A percentile compares a stretch with the other conserved stretches of the same genome.
These are phyloP conservation scores for Rhytidiadelphus loreus DNA, from an alignment of 225 moss, liverwort and hornwort species.

Conservation along the genomic window DNA sequence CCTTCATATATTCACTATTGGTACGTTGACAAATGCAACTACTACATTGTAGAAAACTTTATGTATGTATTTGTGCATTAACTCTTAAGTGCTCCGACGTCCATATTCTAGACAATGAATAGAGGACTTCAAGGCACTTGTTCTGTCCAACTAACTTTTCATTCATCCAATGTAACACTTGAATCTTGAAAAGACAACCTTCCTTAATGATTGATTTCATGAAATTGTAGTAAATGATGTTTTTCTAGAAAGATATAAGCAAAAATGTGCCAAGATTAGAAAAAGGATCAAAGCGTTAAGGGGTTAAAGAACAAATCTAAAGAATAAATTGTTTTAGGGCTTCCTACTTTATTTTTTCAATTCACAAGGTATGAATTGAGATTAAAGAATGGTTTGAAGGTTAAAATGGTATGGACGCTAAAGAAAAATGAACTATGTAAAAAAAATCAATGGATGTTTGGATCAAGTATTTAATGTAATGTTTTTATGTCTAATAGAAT, in stretches of 20 bases:
- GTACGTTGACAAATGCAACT: neutral
- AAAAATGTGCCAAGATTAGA: too few species aligned
- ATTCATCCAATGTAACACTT: too few species aligned
- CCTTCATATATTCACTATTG: neutral
- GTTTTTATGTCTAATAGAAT: neutral
- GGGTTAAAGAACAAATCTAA: rapidly evolving
- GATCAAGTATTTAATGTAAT: neutral
- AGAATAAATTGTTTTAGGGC: neutral
- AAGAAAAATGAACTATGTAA: neutral
- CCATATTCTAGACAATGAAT: too few species aligned
- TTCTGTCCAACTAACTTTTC: too few species aligned
- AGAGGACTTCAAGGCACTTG: too few species aligned
- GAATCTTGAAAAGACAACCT: too few species aligned
- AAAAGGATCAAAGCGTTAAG: too few species aligned
- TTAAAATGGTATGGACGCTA: rapidly evolving
- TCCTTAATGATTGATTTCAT: too few species aligned
- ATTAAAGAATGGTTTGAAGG: neutral
- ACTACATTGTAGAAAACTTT: too few species aligned
- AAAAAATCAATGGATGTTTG: rapidly evolving
- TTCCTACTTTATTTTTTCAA: neutral
- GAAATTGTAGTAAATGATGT: too few species aligned
- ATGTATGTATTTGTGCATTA: rapidly evolving
- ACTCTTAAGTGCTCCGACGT: too few species aligned
- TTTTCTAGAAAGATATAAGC: too few species aligned
- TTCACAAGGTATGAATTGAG: rapidly evolving